phyloP scores from a whole-genome alignment of 192 early-diverging fungal species.

The Umbelopsis sp. region DNA sequence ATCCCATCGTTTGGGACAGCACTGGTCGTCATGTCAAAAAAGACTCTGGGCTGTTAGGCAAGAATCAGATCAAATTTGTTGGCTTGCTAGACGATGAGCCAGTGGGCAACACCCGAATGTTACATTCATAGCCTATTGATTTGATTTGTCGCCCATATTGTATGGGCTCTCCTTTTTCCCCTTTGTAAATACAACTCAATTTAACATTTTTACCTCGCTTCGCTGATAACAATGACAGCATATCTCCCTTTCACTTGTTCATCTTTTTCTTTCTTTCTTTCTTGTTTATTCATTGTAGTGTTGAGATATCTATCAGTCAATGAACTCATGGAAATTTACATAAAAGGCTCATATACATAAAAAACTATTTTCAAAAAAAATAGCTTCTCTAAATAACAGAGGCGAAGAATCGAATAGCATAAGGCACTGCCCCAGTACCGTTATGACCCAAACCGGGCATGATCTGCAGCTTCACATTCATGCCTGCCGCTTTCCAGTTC shows the following conservation, averaged over 20 bases:
- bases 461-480: background rate
- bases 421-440: background rate
- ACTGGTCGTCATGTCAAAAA: conserved; percentile 16
- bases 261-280: too few species aligned
- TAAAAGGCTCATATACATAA: background rate
- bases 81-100: background rate
- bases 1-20: conserved; percentile 3
- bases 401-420: conserved; percentile 1
- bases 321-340: background rate
- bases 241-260: too few species aligned
- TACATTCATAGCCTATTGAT: background rate
- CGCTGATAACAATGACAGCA: too few species aligned
- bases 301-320: background rate
- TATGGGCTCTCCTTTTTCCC: background rate
- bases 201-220: too few species aligned
- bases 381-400: background rate
- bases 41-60: background rate
- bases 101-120: background rate
- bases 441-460: background rate
- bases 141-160: background rate
- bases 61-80: background rate
- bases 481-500: background rate
- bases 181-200: background rate
- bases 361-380: too few species aligned
- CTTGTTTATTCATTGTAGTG: too few species aligned